Evolutionary conservation across 2,329 filamentous ascomycete genomes (phyloP).

Genomic region (Ophiostoma pallidulum): DNA sequence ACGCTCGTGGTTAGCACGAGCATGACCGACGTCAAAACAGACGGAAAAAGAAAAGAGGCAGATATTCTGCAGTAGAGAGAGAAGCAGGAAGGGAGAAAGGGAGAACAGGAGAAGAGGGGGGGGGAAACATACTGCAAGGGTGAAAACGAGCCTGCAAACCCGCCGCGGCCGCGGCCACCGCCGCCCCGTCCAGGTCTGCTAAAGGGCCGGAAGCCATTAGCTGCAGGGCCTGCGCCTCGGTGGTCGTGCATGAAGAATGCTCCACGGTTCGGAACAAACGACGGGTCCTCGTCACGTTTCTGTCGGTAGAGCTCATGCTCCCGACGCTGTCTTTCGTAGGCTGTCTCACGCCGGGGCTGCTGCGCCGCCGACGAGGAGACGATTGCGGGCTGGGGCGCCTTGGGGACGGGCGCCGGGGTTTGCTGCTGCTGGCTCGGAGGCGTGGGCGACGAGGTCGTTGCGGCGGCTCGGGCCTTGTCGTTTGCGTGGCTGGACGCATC

Average conservation of each 20-base stretch:
- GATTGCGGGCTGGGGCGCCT: constrained; percentile 29
- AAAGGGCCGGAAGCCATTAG: constrained; percentile 68
- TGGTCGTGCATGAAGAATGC: constrained; percentile 98
- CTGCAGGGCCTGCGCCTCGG: constrained; percentile 63
- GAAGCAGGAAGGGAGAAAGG: constrained; percentile 2
- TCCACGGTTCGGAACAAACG: constrained; percentile 88
- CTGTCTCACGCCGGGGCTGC: constrained; percentile 33
- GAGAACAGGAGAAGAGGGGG: neutral
- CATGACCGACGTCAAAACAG: too few species aligned
- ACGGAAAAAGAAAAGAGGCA: too few species aligned
- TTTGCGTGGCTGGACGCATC: neutral
- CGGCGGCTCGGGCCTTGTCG: neutral
- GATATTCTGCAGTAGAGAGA: neutral
- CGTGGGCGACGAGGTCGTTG: neutral
- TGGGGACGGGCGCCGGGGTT: neutral
- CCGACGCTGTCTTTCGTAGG: constrained; percentile 62
- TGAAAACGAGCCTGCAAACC: constrained; percentile 46
- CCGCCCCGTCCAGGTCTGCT: constrained; percentile 52
- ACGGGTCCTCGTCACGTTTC: constrained; percentile 78
- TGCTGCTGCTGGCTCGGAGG: constrained; percentile 1
- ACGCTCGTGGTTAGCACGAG: constrained; percentile 2
- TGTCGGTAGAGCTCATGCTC: constrained; percentile 89
- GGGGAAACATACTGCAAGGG: constrained; percentile 45
- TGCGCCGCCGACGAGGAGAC: constrained; percentile 13
- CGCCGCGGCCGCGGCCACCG: constrained; percentile 47